Evolutionary conservation across 2,329 filamentous ascomycete genomes (phyloP).

Genomic region (Aspergillus terreus): DNA sequence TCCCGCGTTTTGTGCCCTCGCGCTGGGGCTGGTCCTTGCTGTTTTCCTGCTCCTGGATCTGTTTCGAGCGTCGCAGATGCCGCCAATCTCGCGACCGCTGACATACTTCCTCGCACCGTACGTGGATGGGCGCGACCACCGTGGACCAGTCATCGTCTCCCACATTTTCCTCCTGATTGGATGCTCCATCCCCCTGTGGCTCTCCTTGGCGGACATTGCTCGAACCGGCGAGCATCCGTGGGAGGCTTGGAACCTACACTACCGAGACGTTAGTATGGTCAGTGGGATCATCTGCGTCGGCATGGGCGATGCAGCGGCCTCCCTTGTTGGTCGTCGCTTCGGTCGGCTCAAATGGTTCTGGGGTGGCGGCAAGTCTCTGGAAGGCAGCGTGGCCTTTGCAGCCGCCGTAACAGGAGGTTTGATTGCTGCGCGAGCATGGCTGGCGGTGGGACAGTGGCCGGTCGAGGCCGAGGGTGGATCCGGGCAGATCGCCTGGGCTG

Average conservation of each 20-base stretch:
- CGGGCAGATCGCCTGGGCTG: conserved; percentile 23
- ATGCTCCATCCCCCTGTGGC: conserved; percentile 91
- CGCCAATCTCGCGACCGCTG: conserved; percentile 80
- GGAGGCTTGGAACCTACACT: conserved; percentile 69
- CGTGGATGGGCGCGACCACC: conserved; percentile 87
- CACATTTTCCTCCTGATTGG: conserved; percentile 95
- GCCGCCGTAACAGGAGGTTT: conserved; percentile 74
- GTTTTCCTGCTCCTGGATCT: conserved; percentile 87
- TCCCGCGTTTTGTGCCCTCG: conserved; percentile 75
- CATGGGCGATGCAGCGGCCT: conserved; percentile 90
- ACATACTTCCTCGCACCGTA: conserved; percentile 87
- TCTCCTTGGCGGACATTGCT: conserved; percentile 69
- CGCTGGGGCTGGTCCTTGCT: conserved; percentile 72
- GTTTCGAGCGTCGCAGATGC: conserved; percentile 84
- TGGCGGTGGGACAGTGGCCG: conserved; percentile 70
- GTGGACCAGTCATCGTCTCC: conserved; percentile 89
- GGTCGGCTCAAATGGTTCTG: conserved; percentile 91
- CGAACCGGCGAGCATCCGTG: conserved; percentile 56
- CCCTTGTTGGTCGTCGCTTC: conserved; percentile 80
- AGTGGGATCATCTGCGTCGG: conserved; percentile 91
- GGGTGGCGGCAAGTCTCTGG: conserved; percentile 93
- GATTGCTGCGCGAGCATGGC: conserved; percentile 66
- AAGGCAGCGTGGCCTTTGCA: conserved; percentile 79
- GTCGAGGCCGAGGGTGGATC: conserved; percentile 18
- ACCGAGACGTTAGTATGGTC: conserved; percentile 81